Evolutionary conservation across 257 asterid genomes (phyloP), one percentile per base, ranked within the genome.

Genomic region (Fraxinus anomala): DNA sequence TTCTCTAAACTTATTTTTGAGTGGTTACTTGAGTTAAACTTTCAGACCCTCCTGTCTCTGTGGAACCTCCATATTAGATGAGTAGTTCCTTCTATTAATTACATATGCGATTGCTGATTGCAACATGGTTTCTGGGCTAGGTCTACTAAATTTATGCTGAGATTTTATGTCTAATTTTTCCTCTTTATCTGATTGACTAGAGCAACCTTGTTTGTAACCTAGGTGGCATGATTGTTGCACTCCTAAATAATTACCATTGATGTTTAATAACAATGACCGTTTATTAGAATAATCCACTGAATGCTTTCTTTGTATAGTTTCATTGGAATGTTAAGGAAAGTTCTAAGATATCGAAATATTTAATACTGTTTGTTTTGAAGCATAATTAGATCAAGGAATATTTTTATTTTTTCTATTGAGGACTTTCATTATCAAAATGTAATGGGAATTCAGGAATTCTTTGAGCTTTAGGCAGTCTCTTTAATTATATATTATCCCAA

Each of bases 1-100:
- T 73, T 74, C 39, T 63, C 23, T 56, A 17, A 70, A 40, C 77
- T 42, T 44, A 31, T 75, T 51, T 51, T 78, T 70, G 36, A 21
- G 30, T 28, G 28, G 61, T 75, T 74, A 70, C 77, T 81, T 28
- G 49, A 42, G 44, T 44, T 21, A 51, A 47, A 59, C 30, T 65
- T 66, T 42, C 21, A 34, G 68, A 63, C 23, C 63, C 73, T 68
- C 23, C 16, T 51, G 75, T 74, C 34, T 76, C 51, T 31, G 73
- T 30, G 67, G 54, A 56, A 74, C 26, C 30, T 31, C 28, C 31
- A 16, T 68, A 51, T 74, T 61, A 73, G 75, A 76, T 54, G 56
- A 42, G 69, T 56, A 28, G 42, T 13, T 42, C 44, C 37, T 23
- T 40, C 74, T 40, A 23, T 73, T 14, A 56, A 11, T 61, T 61